These are phyloP conservation scores for Dryas octopetala DNA, from an alignment of 306 rosid genomes.

Conservation along the genomic window DNA sequence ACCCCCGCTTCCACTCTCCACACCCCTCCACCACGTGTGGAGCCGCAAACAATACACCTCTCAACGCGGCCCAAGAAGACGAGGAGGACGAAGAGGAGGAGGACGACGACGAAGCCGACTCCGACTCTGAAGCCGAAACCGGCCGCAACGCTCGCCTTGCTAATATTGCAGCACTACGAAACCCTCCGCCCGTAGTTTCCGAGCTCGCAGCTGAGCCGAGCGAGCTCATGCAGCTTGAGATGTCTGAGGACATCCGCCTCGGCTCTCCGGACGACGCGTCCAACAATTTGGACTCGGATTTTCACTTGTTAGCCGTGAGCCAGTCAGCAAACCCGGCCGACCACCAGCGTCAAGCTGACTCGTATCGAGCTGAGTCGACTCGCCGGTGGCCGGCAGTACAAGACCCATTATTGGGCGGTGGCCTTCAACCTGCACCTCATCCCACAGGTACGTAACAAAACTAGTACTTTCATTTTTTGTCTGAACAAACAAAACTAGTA, in stretches of 20 bases:
- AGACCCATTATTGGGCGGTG: slow-evolving; percentile 3
- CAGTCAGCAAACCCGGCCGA: slow-evolving; percentile 28
- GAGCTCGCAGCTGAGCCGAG: slow-evolving; percentile 45
- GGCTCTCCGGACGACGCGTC: slow-evolving; percentile 88
- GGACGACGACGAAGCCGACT: slow-evolving; percentile 41
- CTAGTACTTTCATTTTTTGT: too few species aligned
- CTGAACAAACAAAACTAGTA: background rate
- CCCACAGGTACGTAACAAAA: slow-evolving; percentile 43
- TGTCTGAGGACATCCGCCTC: slow-evolving; percentile 75
- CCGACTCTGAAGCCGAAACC: slow-evolving; percentile 58
- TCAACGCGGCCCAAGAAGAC: slow-evolving; percentile 23
- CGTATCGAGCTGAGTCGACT: slow-evolving; percentile 37
- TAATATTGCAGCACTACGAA: background rate
- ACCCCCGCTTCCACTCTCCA: slow-evolving; percentile 36
- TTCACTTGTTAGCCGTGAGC: slow-evolving; percentile 51
- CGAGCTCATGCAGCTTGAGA: slow-evolving; percentile 80
- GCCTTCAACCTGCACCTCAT: slow-evolving; percentile 32
- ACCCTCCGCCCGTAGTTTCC: background rate
- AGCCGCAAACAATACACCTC: slow-evolving; percentile 28
- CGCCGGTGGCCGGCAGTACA: slow-evolving; percentile 43
- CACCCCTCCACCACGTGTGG: slow-evolving; percentile 24
- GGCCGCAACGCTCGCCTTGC: background rate
- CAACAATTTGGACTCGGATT: slow-evolving; percentile 68
- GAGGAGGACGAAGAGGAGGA: slow-evolving; percentile 50
- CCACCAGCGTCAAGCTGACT: slow-evolving; percentile 30